A percentile compares a stretch with the other conserved stretches of the same genome.
These are phyloP conservation scores for Calonectria montana DNA, from an alignment of 2,329 filamentous ascomycete genomes.

Conservation along the genomic window DNA sequence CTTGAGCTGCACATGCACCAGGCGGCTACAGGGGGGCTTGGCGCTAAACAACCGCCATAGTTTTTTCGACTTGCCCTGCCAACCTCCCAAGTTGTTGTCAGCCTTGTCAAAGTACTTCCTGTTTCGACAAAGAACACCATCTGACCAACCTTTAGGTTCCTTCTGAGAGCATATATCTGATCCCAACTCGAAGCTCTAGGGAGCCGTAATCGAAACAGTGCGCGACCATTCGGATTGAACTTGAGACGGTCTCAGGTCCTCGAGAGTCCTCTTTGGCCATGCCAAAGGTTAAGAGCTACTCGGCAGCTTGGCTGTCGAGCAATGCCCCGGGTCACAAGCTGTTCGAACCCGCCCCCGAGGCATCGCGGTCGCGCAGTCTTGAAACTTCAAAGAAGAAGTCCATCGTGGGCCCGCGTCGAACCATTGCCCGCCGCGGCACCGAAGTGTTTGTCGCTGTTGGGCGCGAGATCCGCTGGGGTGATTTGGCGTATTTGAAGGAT, in stretches of 20 bases:
- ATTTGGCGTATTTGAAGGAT: conserved; percentile 83
- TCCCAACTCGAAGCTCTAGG: conserved; percentile 21
- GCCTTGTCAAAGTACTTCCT: conserved; percentile 11
- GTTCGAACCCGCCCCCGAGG: conserved; percentile 68
- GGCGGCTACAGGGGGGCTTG: conserved; percentile 13
- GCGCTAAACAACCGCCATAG: conserved; percentile 16
- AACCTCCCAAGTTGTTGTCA: conserved; percentile 20
- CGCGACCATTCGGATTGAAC: conserved; percentile 11
- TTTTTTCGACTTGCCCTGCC: conserved; percentile 20
- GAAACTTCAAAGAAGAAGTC: conserved; percentile 56
- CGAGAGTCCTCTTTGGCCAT: conserved; percentile 59
- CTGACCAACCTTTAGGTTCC: not conserved
- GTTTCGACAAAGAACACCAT: conserved; percentile 17
- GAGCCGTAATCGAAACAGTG: conserved; percentile 20
- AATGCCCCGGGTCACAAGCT: conserved; percentile 82
- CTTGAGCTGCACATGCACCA: conserved; percentile 17
- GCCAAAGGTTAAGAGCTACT: conserved; percentile 88
- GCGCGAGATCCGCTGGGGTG: conserved; percentile 91
- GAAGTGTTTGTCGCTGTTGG: conserved; percentile 92
- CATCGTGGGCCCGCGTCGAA: conserved; percentile 66
- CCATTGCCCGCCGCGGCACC: conserved; percentile 83
- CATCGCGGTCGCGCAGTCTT: conserved; percentile 52
- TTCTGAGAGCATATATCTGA: not conserved
- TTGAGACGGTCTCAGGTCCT: conserved; percentile 6
- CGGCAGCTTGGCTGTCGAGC: conserved; percentile 86